phyloP scores from a whole-genome alignment of 495 filamentous ascomycete genomes.

The Daldinia vernicosa region DNA sequence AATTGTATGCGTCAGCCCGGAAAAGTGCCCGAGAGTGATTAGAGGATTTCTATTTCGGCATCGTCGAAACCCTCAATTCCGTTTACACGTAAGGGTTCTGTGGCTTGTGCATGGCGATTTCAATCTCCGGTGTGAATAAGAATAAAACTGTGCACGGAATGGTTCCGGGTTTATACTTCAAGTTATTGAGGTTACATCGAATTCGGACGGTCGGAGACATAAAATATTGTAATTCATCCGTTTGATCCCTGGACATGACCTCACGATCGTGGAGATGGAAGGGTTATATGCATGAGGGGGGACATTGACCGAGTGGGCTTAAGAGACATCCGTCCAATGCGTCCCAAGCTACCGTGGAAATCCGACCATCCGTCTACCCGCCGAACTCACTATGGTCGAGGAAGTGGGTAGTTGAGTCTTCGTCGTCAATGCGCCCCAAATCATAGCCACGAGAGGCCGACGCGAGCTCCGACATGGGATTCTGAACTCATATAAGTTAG shows the following conservation, averaged over 20 bases:
- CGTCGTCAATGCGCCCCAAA: neutral
- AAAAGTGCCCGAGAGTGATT: neutral
- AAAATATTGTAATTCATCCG: neutral
- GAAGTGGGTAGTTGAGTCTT: neutral
- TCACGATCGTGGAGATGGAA: constrained; percentile 1
- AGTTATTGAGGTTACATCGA: constrained; percentile 11
- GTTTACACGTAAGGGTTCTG: neutral
- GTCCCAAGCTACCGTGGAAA: neutral
- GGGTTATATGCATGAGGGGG: neutral
- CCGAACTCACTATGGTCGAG: neutral
- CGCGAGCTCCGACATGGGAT: neutral
- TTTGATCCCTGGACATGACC: constrained; percentile 10
- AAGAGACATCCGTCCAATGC: constrained; percentile 5
- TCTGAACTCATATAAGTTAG: constrained; percentile 23
- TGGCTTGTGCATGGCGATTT: neutral
- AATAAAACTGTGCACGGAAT: neutral
- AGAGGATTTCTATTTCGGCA: neutral
- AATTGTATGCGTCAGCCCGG: neutral
- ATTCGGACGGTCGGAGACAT: constrained; percentile 35
- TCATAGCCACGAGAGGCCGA: constrained; percentile 13
- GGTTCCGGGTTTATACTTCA: constrained; percentile 4
- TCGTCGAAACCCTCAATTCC: neutral
- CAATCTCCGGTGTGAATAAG: neutral
- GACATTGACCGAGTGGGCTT: neutral
- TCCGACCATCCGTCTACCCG: constrained; percentile 29